phyloP scores from a whole-genome alignment of 164 flowering plant genomes.

The Berberis vulgaris region DNA sequence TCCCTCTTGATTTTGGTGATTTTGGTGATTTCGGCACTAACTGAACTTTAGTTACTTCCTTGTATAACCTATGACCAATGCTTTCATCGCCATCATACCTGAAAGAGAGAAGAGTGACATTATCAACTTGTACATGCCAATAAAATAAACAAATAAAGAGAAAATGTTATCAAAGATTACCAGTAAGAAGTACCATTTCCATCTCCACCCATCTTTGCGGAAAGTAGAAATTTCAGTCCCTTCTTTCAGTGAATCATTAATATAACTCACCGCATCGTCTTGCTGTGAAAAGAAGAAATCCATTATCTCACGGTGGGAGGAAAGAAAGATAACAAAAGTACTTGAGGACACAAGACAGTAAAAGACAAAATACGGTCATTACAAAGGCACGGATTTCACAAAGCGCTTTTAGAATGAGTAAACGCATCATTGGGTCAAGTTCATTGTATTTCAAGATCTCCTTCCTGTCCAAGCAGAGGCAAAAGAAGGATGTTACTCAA shows the following conservation, averaged over 20 bases:
- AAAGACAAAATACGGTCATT: conserved; percentile 7
- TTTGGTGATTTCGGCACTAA: conserved; percentile 10
- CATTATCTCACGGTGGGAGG: conserved; percentile 1
- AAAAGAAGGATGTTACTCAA: not conserved
- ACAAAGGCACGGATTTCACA: conserved; percentile 82
- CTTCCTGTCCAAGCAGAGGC: conserved; percentile 41
- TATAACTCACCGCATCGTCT: conserved; percentile 46
- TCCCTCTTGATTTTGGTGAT: conserved; percentile 15
- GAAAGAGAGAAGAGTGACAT: not conserved
- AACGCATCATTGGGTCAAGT: conserved; percentile 56
- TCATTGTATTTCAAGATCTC: conserved; percentile 59
- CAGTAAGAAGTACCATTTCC: conserved; percentile 60
- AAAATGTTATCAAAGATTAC: conserved; percentile 19
- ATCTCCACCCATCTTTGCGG: conserved; percentile 50
- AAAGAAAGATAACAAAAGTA: too few relatives aligned
- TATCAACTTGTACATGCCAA: not conserved
- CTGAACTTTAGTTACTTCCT: conserved; percentile 35
- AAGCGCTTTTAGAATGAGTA: conserved; percentile 71
- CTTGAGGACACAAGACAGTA: not conserved
- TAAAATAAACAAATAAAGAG: not conserved
- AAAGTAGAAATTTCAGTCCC: conserved; percentile 48
- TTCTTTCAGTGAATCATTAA: conserved; percentile 49
- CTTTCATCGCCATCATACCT: conserved; percentile 78
- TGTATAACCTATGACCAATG: conserved; percentile 69
- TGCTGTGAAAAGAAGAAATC: conserved; percentile 42